Conservation (phyloP, 2,329 filamentous ascomycete genomes). For the Chrysosporium keratinophilum region DNA sequence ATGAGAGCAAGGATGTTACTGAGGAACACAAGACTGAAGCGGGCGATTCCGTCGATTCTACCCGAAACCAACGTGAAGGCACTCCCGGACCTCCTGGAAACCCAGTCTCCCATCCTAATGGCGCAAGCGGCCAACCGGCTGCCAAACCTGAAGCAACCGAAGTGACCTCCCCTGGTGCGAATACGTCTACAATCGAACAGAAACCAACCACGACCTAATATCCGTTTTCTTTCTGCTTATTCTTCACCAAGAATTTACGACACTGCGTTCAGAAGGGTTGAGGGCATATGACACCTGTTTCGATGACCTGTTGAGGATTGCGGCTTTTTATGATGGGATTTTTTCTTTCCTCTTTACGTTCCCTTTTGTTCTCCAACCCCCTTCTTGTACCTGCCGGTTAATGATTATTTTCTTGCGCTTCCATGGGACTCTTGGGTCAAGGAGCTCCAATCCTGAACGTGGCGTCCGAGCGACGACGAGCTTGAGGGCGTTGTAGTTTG, state of each 20-base stretch:
- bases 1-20: slow-evolving; percentile 53
- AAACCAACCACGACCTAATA: slow-evolving; percentile 22
- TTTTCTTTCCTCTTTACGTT: slow-evolving; percentile 13
- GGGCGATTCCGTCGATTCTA: slow-evolving; percentile 9
- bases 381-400: slow-evolving; percentile 7
- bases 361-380: slow-evolving; percentile 6
- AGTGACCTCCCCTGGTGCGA: slow-evolving; percentile 13
- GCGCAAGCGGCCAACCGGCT: slow-evolving; percentile 19
- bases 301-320: background rate
- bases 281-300: background rate
- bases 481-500: background rate
- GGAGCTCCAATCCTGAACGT: background rate
- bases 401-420: background rate
- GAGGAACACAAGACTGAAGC: slow-evolving; percentile 40
- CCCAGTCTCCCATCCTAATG: slow-evolving; percentile 19
- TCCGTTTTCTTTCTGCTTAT: slow-evolving; percentile 10
- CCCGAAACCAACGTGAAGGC: slow-evolving; percentile 39
- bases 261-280: background rate
- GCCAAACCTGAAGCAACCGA: background rate
- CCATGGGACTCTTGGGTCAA: background rate
- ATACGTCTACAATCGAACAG: slow-evolving; percentile 16
- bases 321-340: background rate
- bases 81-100: slow-evolving; percentile 42
- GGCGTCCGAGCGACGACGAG: background rate
- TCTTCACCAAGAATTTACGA: background rate